phyloP scores from a whole-genome alignment of 2,329 filamentous ascomycete species.

The Epichloe amarillans region DNA sequence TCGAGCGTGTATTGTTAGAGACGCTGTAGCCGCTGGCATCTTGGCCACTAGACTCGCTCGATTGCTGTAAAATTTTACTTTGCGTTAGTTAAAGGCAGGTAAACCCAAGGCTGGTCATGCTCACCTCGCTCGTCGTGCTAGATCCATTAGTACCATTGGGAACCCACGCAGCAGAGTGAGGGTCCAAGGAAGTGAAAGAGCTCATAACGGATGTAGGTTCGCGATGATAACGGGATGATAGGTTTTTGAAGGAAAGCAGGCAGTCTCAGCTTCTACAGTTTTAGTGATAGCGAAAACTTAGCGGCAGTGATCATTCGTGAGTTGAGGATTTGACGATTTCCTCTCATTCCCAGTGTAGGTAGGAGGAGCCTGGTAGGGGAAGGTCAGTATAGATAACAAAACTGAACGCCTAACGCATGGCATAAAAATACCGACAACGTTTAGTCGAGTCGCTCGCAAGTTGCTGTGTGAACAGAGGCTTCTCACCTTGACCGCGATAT shows the following conservation, averaged over 20 bases:
- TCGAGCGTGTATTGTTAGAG: slow-evolving; percentile 2
- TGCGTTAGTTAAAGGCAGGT: not conserved
- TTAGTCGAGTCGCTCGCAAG: not conserved
- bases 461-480: not conserved
- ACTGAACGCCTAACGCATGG: not conserved
- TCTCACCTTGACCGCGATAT: not conserved
- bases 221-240: not conserved
- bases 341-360: no score
- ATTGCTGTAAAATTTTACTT: not conserved
- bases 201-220: not conserved
- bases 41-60: not conserved
- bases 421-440: no score
- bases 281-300: not conserved
- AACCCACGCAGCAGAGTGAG: slow-evolving; percentile 4
- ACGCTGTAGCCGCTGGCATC: not conserved
- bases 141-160: not conserved
- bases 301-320: not conserved
- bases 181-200: not conserved
- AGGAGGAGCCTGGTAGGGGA: not conserved
- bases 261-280: not conserved
- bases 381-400: not conserved
- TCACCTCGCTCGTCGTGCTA: slow-evolving; percentile 4
- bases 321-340: not conserved
- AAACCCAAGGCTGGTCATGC: not conserved
- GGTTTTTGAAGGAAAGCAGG: not conserved